phyloP scores from a whole-genome alignment of 352 stramenopile genomes.

The Pythium aquatile region DNA sequence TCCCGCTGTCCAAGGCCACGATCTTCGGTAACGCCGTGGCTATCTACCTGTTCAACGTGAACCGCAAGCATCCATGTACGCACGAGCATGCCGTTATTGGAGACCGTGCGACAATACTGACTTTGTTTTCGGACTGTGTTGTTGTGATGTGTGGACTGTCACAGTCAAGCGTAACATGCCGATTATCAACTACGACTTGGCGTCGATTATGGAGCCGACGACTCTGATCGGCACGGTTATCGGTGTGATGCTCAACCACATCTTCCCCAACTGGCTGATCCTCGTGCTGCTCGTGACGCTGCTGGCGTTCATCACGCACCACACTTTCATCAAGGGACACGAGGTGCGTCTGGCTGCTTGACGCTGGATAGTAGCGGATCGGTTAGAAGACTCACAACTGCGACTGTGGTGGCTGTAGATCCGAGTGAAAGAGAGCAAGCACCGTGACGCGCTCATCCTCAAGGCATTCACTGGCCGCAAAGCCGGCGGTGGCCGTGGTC shows the following conservation, averaged over 20 bases:
- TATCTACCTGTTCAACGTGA: slow-evolving; percentile 93
- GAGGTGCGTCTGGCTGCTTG: slow-evolving; percentile 20
- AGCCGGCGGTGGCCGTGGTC: slow-evolving; percentile 40
- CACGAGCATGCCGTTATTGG: not conserved
- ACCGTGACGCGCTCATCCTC: slow-evolving; percentile 42
- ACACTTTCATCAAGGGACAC: slow-evolving; percentile 65
- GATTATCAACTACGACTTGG: slow-evolving; percentile 97
- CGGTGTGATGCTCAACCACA: slow-evolving; percentile 81
- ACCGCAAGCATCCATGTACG: slow-evolving; percentile 90
- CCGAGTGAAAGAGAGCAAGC: slow-evolving; percentile 50
- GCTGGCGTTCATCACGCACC: slow-evolving; percentile 72
- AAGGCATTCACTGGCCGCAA: slow-evolving; percentile 48
- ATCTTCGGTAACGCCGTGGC: slow-evolving; percentile 96
- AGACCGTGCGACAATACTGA: not conserved
- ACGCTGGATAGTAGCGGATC: not conserved
- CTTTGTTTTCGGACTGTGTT: not conserved
- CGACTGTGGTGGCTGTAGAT: slow-evolving; percentile 28
- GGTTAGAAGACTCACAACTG: too few species aligned
- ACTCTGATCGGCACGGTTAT: slow-evolving; percentile 78
- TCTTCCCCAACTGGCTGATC: slow-evolving; percentile 85
- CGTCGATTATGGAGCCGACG: slow-evolving; percentile 97
- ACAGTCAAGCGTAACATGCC: slow-evolving; percentile 83
- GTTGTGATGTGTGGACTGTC: not conserved
- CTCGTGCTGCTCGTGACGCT: slow-evolving; percentile 72
- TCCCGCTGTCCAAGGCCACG: slow-evolving; percentile 96